Conservation (phyloP, 345 rosid genomes). For the Camelina sativa region DNA sequence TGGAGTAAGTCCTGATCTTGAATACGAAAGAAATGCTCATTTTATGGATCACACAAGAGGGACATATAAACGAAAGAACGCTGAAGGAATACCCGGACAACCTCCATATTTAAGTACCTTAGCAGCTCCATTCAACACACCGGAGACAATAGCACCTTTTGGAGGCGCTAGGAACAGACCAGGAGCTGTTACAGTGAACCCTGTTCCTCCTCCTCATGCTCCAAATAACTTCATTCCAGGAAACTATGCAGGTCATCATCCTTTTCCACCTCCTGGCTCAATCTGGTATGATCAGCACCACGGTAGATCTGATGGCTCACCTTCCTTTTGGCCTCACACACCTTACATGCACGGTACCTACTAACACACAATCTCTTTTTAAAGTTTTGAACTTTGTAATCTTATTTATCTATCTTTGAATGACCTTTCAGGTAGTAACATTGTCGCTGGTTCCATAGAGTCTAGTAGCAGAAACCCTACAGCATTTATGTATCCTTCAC, state of each 20-base stretch:
- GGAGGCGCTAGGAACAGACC: slow-evolving; percentile 65
- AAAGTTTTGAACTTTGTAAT: slow-evolving; percentile 12
- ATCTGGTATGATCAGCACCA: slow-evolving; percentile 46
- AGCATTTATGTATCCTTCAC: slow-evolving; percentile 49
- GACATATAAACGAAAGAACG: slow-evolving; percentile 65
- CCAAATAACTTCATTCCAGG: slow-evolving; percentile 62
- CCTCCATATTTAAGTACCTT: slow-evolving; percentile 51
- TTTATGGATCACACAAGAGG: slow-evolving; percentile 66
- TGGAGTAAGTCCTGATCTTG: slow-evolving; percentile 65
- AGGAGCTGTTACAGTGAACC: slow-evolving; percentile 57
- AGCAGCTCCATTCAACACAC: slow-evolving; percentile 52
- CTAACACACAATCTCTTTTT: neutral
- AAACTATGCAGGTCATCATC: slow-evolving; percentile 57
- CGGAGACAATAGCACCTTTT: slow-evolving; percentile 41
- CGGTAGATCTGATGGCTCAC: slow-evolving; percentile 54
- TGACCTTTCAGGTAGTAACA: slow-evolving; percentile 44
- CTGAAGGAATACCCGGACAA: slow-evolving; percentile 55
- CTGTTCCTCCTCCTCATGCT: slow-evolving; percentile 57
- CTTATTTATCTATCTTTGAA: slow-evolving; percentile 2
- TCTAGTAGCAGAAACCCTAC: slow-evolving; percentile 59
- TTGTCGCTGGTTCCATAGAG: slow-evolving; percentile 59
- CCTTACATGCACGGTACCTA: slow-evolving; percentile 74
- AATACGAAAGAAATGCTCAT: slow-evolving; percentile 54
- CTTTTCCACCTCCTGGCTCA: slow-evolving; percentile 58
- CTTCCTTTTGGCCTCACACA: slow-evolving; percentile 66